These are phyloP conservation scores for Schwanniomyces sp. DNA, from an alignment of 805 yeast genomes.

Conservation along the genomic window DNA sequence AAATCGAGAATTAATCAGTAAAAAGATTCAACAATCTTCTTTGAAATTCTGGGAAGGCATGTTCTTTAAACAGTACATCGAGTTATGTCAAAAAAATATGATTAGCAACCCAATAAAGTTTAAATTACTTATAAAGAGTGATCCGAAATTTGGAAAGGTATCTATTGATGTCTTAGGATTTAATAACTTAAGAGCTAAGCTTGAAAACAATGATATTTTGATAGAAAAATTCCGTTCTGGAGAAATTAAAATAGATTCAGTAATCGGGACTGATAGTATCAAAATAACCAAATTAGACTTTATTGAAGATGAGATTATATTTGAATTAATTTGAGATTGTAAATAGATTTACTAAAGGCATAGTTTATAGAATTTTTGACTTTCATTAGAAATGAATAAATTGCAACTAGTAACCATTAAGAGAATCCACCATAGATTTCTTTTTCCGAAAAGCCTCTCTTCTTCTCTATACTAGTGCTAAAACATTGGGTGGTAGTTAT, in stretches of 20 bases:
- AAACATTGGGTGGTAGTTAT: no score
- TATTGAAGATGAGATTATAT: conserved; percentile 33
- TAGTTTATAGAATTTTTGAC: no score
- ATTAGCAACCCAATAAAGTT: conserved; percentile 20
- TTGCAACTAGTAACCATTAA: no score
- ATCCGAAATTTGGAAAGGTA: conserved; percentile 25
- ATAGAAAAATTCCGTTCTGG: conserved; percentile 18
- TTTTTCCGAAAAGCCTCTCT: no score
- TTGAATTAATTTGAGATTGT: conserved; percentile 6
- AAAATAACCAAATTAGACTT: conserved; percentile 28
- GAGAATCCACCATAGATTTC: no score
- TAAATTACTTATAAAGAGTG: conserved; percentile 18
- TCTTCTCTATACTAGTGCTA: no score
- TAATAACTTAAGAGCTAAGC: conserved; percentile 17
- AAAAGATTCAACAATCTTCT: conserved; percentile 22
- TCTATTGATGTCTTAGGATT: conserved; percentile 27
- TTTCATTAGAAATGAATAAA: no score
- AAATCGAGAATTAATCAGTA: conserved; percentile 26
- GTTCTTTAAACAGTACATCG: conserved; percentile 29
- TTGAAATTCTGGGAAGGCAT: conserved; percentile 38
- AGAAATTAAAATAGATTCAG: conserved; percentile 20
- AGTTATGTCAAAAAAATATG: conserved; percentile 12
- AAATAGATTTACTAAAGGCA: not conserved
- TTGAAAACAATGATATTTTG: conserved; percentile 19
- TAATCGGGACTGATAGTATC: conserved; percentile 15